These are phyloP conservation scores for Tarenaya hassleriana DNA, from an alignment of 345 rosid genomes.

Conservation along the genomic window DNA sequence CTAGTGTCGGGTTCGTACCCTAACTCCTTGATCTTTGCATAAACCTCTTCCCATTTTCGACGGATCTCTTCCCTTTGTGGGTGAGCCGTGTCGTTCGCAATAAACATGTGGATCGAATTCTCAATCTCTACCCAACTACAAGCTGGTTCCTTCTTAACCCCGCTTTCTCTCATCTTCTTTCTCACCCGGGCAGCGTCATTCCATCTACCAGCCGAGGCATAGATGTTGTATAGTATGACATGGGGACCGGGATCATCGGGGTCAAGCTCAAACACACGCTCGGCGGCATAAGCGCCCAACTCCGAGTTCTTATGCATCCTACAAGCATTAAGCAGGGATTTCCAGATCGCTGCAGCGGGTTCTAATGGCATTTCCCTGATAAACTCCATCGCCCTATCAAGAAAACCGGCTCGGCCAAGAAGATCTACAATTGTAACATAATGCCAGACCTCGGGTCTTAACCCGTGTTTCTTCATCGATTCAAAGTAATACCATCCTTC, in stretches of 20 bases:
- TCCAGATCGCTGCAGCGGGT: conserved; percentile 55
- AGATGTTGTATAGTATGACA: conserved; percentile 52
- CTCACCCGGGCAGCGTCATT: conserved; percentile 51
- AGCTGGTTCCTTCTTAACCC: conserved; percentile 56
- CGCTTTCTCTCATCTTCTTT: conserved; percentile 46
- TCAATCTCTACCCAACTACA: conserved; percentile 66
- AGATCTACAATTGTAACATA: conserved; percentile 58
- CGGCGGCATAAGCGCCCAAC: conserved; percentile 53
- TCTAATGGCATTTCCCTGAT: conserved; percentile 49
- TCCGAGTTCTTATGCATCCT: conserved; percentile 60
- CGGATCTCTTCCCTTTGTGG: conserved; percentile 47
- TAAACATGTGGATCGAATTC: conserved; percentile 47
- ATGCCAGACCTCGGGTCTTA: conserved; percentile 39
- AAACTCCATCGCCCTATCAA: conserved; percentile 41
- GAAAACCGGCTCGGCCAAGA: conserved; percentile 56
- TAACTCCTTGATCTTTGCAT: conserved; percentile 46
- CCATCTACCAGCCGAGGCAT: conserved; percentile 58
- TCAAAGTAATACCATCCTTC: conserved; percentile 47
- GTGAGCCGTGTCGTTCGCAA: conserved; percentile 55
- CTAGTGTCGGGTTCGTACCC: conserved; percentile 60
- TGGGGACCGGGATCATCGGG: conserved; percentile 50
- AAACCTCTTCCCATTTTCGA: conserved; percentile 43
- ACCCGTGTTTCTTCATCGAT: conserved; percentile 40
- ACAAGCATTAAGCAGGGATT: conserved; percentile 58
- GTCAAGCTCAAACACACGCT: conserved; percentile 46